phyloP scores from a whole-genome alignment of 2,329 filamentous ascomycete species.

The Cryoendolithus antarcticus region DNA sequence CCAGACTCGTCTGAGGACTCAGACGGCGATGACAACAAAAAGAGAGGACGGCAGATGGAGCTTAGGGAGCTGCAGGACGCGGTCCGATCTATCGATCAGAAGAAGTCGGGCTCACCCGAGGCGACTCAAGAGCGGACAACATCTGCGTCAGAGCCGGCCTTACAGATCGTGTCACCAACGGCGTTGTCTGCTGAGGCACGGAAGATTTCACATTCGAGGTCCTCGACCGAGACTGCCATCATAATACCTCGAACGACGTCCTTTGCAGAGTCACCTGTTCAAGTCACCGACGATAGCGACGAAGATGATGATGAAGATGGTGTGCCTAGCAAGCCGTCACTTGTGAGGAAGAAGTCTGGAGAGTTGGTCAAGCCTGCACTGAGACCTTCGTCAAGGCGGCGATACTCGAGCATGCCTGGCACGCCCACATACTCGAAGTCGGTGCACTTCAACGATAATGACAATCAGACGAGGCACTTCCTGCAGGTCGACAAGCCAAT shows the following conservation, averaged over 20 bases:
- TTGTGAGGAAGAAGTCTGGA: conserved; percentile 96
- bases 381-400: conserved; percentile 61
- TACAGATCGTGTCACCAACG: conserved; percentile 22
- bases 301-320: conserved; percentile 38
- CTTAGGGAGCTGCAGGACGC: conserved; percentile 62
- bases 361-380: conserved; percentile 90
- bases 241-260: conserved; percentile 31
- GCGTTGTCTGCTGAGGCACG: conserved; percentile 43
- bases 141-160: conserved; percentile 22
- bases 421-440: conserved; percentile 92
- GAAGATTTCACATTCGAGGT: conserved; percentile 50
- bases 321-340: conserved; percentile 56
- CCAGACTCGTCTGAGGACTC: conserved; percentile 73
- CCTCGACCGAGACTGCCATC: conserved; percentile 44
- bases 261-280: conserved; percentile 31
- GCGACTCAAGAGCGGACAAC: conserved; percentile 14
- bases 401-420: conserved; percentile 93
- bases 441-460: conserved; percentile 94
- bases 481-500: conserved; percentile 84
- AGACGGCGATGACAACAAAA: conserved; percentile 54
- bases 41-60: conserved; percentile 28
- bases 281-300: conserved; percentile 39
- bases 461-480: conserved; percentile 94
- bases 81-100: conserved; percentile 64
- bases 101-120: conserved; percentile 46